Base-by-base conservation (phyloP, 164 flowering plant genomes). In the Cinnamomum micranthum region DNA sequence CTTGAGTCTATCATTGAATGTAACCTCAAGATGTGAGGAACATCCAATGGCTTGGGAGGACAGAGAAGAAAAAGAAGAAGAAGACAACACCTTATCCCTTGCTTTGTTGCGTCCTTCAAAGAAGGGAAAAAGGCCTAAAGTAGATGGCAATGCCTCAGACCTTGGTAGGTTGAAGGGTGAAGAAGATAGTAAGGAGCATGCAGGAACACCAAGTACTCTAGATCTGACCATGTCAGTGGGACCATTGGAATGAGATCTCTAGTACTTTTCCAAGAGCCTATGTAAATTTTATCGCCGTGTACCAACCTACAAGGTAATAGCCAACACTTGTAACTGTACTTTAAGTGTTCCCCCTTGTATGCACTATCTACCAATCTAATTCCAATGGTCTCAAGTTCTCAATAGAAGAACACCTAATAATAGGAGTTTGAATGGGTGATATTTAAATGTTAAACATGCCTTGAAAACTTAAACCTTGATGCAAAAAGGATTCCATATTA, bases 141-240 rank as follows among this genome's bases (percentile, higher is more conserved):
- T 31, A 7, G 15, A 12, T 31, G 50, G 59, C 27, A 73, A 27
- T 27, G 70, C 63, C 27, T 27, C 70, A 20, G 81, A 84, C 75
- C 64, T 73, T 50, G 74, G 80, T 59, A 85, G 79, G 81, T 77
- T 77, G 79, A 80, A 81, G 75, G 82, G 80, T 50, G 83, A 55
- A 47, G 72, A 27, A 41, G 78, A 66, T 12, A 59, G 79, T 60
- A 75, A 63, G 72, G 70, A 76, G 69, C 33, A 78, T 77, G 72
- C 75, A 75, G 77, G 59, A 74, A 71, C 83, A 84, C 79, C 85
- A 79, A 89, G 94, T 88, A 86, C 93, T 84, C 93, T 91, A 31
- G 91, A 91, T 92, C 97, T 92, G 89, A 91, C 95, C 86, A 82
- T 88, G 81, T 91, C 94, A 90, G 90, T 84, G 75, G 60, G 75